These are phyloP conservation scores for Vaccinium myrtillus DNA, from an alignment of 148 eudicot species.

Conservation along the genomic window DNA sequence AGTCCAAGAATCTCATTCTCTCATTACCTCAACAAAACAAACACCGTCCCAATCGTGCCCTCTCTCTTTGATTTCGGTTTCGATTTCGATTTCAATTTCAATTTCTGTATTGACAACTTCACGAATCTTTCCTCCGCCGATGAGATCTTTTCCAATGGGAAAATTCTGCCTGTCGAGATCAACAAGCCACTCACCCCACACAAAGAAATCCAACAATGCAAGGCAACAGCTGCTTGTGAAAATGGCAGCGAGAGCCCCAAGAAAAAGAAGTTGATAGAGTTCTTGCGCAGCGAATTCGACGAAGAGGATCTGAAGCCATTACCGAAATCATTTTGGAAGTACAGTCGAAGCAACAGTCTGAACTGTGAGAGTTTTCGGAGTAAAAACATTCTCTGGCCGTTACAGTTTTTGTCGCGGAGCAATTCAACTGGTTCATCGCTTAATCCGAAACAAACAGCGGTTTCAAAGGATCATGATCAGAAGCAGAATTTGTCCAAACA, in stretches of 20 bases:
- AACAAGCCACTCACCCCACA: constrained; percentile 10
- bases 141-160: constrained; percentile 73
- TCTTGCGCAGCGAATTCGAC: constrained; percentile 37
- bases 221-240: not conserved
- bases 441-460: constrained; percentile 27
- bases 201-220: not conserved
- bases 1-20: constrained; percentile 77
- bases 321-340: constrained; percentile 46
- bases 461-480: constrained; percentile 20
- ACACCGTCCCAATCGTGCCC: constrained; percentile 23
- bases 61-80: constrained; percentile 36
- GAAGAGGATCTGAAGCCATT: constrained; percentile 42
- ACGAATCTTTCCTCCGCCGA: constrained; percentile 58
- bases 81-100: constrained; percentile 36
- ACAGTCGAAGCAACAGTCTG: constrained; percentile 50
- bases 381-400: constrained; percentile 36
- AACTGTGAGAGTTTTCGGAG: constrained; percentile 30
- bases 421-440: constrained; percentile 78
- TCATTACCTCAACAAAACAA: constrained; percentile 40
- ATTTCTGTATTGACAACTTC: constrained; percentile 41
- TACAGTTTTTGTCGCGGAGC: constrained; percentile 51
- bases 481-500: constrained; percentile 40
- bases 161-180: constrained; percentile 50
- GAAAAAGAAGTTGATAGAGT: constrained; percentile 60
- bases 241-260: constrained; percentile 22